These are phyloP conservation scores for Oropetium thomaeum DNA, from an alignment of 176 grass and related monocot species.

Conservation along the genomic window DNA sequence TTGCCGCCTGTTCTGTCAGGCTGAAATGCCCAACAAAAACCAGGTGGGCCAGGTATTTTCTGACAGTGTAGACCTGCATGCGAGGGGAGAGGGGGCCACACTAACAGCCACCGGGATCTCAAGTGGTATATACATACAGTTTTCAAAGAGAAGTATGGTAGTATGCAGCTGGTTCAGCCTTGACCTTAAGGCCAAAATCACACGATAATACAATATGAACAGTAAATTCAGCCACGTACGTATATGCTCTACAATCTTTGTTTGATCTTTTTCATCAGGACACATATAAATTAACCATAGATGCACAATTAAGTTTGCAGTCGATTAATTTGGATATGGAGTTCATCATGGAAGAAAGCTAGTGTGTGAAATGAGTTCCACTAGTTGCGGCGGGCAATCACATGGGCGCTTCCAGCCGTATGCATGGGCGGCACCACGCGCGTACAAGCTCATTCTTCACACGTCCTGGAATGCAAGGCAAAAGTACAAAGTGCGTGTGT, in stretches of 20 bases:
- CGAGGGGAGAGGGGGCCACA: background rate
- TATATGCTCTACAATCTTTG: no score
- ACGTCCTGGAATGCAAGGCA: constrained; percentile 8
- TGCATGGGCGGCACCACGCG: constrained; percentile 44
- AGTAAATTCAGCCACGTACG: background rate
- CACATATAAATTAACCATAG: background rate
- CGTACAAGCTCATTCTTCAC: constrained; percentile 20
- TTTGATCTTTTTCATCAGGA: background rate
- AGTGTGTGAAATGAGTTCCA: constrained; percentile 10
- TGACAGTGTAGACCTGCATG: constrained; percentile 17
- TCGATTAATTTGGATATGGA: no score
- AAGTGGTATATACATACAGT: background rate
- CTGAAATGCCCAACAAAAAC: no score
- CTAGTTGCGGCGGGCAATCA: background rate
- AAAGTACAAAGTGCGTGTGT: constrained; percentile 14
- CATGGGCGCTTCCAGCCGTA: constrained; percentile 15
- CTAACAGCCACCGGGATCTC: background rate
- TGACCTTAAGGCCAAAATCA: no score
- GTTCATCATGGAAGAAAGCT: constrained; percentile 2
- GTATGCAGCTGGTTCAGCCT: no score
- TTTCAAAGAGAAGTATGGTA: background rate
- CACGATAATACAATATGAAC: background rate
- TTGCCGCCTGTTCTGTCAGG: constrained; percentile 35
- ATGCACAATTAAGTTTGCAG: no score
- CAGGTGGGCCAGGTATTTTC: background rate